A percentile compares a stretch with the other conserved stretches of the same genome.
These are phyloP conservation scores for Paecilomyces sp. DNA, from an alignment of 2,329 filamentous ascomycete genomes.

Conservation along the genomic window DNA sequence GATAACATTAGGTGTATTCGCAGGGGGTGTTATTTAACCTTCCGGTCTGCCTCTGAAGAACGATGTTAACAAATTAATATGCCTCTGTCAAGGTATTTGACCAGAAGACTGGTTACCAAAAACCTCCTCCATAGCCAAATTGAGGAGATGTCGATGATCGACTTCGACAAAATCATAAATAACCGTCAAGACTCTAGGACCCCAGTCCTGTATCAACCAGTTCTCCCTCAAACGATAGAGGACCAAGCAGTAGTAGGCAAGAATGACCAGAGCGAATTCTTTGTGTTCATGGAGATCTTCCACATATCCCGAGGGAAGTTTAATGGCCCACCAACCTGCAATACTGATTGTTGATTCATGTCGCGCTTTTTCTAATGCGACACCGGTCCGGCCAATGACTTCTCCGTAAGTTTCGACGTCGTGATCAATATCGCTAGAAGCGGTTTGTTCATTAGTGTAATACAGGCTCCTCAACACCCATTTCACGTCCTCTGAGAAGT, in stretches of 20 bases:
- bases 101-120: conserved; percentile 18
- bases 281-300: conserved; percentile 30
- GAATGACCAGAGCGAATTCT: conserved; percentile 46
- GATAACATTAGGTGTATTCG: too few species aligned
- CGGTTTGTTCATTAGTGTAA: conserved; percentile 19
- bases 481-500: conserved; percentile 13
- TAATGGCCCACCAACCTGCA: conserved; percentile 31
- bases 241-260: conserved; percentile 55
- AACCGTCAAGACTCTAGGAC: conserved; percentile 58
- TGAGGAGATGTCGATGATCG: conserved; percentile 21
- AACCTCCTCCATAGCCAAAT: conserved; percentile 23
- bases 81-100: conserved; percentile 1
- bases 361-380: conserved; percentile 17
- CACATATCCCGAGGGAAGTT: conserved; percentile 24
- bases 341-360: conserved; percentile 41
- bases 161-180: conserved; percentile 34
- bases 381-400: conserved; percentile 19
- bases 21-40: not conserved
- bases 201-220: conserved; percentile 65
- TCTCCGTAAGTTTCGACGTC: conserved; percentile 15
- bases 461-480: conserved; percentile 14
- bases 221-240: conserved; percentile 50
- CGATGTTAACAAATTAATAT: not conserved
- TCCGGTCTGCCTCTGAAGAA: not conserved
- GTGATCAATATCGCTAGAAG: conserved; percentile 13